phyloP scores from a whole-genome alignment of 2,329 filamentous ascomycete genomes.

The Daldinia sp. region DNA sequence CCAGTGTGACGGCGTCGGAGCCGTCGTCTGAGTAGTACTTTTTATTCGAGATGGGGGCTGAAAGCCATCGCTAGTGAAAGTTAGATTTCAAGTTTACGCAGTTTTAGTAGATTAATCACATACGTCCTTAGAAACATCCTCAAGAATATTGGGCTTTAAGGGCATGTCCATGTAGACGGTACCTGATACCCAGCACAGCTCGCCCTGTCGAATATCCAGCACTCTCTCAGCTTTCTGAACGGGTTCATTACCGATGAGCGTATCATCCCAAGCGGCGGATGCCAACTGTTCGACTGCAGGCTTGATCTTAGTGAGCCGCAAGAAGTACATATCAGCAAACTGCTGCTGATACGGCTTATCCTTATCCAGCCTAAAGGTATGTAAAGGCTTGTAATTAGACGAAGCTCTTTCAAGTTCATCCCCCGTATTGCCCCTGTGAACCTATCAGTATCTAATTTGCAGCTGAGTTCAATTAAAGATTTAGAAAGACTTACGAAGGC shows the following conservation, averaged over 20 bases:
- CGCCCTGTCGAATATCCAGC: slow-evolving; percentile 92
- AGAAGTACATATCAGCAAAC: slow-evolving; percentile 97
- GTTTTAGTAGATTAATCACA: slow-evolving; percentile 46
- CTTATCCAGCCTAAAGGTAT: slow-evolving; percentile 79
- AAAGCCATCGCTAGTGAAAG: slow-evolving; percentile 80
- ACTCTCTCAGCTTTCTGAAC: slow-evolving; percentile 86
- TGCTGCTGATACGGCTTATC: slow-evolving; percentile 88
- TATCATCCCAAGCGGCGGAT: slow-evolving; percentile 79
- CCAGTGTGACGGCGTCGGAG: slow-evolving; percentile 81
- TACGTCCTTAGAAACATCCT: slow-evolving; percentile 94
- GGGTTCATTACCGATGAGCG: slow-evolving; percentile 80
- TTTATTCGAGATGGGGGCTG: slow-evolving; percentile 79
- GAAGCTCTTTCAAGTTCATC: slow-evolving; percentile 63
- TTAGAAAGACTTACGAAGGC: slow-evolving; percentile 59
- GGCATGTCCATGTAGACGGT: slow-evolving; percentile 98
- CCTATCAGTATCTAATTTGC: slow-evolving; percentile 41
- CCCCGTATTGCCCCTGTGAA: slow-evolving; percentile 53
- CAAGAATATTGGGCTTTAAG: slow-evolving; percentile 93
- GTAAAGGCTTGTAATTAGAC: slow-evolving; percentile 77
- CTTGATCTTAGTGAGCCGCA: slow-evolving; percentile 89
- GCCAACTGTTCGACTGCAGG: slow-evolving; percentile 83
- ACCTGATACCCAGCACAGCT: slow-evolving; percentile 94
- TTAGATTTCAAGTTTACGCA: not conserved
- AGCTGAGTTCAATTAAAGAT: not conserved
- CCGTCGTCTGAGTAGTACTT: slow-evolving; percentile 78